Conservation (phyloP, 768 basidiomycete species). For the Podaxis sp. region DNA sequence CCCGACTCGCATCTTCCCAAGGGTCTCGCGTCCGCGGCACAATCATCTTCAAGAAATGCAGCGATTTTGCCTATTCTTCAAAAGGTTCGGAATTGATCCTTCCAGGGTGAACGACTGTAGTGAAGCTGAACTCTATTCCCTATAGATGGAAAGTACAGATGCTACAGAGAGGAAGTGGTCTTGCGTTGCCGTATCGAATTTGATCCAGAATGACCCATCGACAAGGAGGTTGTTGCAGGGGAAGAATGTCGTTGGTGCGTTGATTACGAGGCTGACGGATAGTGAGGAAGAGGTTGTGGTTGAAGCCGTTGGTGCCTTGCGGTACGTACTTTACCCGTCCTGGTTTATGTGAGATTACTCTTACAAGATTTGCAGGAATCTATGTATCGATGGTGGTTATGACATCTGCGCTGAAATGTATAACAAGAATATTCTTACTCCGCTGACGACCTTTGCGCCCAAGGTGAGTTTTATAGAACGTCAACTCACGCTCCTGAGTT, state of each 20-base stretch:
- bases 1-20: conserved; percentile 88
- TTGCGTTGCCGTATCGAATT: conserved; percentile 91
- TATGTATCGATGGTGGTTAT: conserved; percentile 93
- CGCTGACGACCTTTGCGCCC: conserved; percentile 69
- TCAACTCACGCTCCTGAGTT: neutral
- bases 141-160: conserved; percentile 73
- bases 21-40: conserved; percentile 71
- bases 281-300: conserved; percentile 86
- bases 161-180: conserved; percentile 88
- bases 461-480: conserved; percentile 44
- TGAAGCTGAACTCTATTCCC: neutral
- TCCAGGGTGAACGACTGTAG: conserved; percentile 2
- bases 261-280: conserved; percentile 87
- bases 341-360: neutral
- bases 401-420: conserved; percentile 97
- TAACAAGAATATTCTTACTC: conserved; percentile 87
- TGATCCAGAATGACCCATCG: conserved; percentile 93
- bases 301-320: conserved; percentile 83
- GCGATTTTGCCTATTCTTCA: conserved; percentile 85
- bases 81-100: conserved; percentile 50
- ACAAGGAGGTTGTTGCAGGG: conserved; percentile 87
- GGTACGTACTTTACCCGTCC: conserved; percentile 43
- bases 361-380: conserved; percentile 51
- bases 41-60: conserved; percentile 70
- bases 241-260: conserved; percentile 81